Evolutionary conservation across 2,329 filamentous ascomycete species (phyloP), one percentile per base, ranked within the genome.

Genomic region (Aspergillus sp.): DNA sequence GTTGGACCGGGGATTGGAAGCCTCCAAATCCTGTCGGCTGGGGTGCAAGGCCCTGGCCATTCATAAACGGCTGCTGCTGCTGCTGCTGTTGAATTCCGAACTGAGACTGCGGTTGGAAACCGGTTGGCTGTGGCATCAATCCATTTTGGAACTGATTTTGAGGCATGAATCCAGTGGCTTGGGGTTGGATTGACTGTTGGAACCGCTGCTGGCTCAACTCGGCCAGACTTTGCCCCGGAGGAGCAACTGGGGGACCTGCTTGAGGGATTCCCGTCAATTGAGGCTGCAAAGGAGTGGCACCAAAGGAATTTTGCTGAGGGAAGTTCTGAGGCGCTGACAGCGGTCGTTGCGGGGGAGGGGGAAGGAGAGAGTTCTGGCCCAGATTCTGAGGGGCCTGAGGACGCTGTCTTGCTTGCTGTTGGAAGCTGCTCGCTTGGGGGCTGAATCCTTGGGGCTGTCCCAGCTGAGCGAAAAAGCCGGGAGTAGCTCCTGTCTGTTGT

Each of bases 291-390:
- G 88, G 83, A 39, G 88, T 82, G 12, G 85, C 79, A 6, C 79
- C 78, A 63, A 94, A 93, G 5, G 75, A 77, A 64, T 78, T 90
- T 60, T 83, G 82, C 59, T 86, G 85, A 39, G 81, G 67, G 47
- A 75, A 85, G 42, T 89, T 86, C 62, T 89, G 86, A 27, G 93
- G 91, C 33, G 93, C 91, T 33, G 91, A 96, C 9, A 93, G 76
- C 6, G 93, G 86, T 48, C 93, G 79, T 41, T 83, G 79, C 8
- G 90, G 89, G 12, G 87, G 89, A 6, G 90, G 89, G 39, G 85
- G 79, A 49, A 90, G 79, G 32, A 95, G 73, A 12, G 81, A 80
- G 33, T 79, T 74, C 39, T 73, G 76, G 45, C 80, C 77, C 48
- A 77, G 71, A 36, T 71, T 72, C 48, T 85, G 82, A 38, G 88